Base-by-base conservation (phyloP, 176 grass and related monocot genomes). In the Avena sativa region DNA sequence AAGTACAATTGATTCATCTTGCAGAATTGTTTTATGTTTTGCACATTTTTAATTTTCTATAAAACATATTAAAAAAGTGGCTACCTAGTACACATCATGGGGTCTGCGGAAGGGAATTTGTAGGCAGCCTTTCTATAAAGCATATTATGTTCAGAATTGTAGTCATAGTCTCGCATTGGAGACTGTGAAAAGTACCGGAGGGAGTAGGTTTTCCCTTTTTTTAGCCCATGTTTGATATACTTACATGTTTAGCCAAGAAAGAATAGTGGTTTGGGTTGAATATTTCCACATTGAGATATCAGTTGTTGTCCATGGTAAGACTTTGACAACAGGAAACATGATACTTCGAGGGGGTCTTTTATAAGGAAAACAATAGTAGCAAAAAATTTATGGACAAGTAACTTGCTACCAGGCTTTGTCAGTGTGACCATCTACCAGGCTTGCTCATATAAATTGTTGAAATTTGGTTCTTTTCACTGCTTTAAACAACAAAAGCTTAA, bases 211-310 rank as follows among this genome's bases (percentile, higher is more conserved):
- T 76, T 76, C 48, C 48, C 4, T 13, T 76, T 76, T 25, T 76
- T 53, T 75, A 51, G 12, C 47, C 72, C 49, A 51, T 75, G 47
- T 51, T 75, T 76, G 25, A 76, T 76, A 53, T 76, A 32, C 14
- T 4, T 76, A 4, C 48, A 76, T 32, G 66, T 68, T 68, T 69
- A 28, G 48, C 74, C 15, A 76, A 55, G 48, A 76, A 53, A 76
- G 25, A 50, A 53, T 16, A 17, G 48, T 76, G 25, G 26, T 55
- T 76, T 19, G 26, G 14, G 30, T 19, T 52, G 48, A 28, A 30
- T 53, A 17, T 53, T 76, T 23, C 38, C 68, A 44, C 73, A 53
- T 26, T 76, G 48, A 25, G 23, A 76, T 12, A 76, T 76, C 47
- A 51, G 12, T 17, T 23, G 12, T 17, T 23, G 32, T 74, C 44